These are phyloP conservation scores for Solanum pennellii DNA, from an alignment of 257 asterid genomes.

Conservation along the genomic window DNA sequence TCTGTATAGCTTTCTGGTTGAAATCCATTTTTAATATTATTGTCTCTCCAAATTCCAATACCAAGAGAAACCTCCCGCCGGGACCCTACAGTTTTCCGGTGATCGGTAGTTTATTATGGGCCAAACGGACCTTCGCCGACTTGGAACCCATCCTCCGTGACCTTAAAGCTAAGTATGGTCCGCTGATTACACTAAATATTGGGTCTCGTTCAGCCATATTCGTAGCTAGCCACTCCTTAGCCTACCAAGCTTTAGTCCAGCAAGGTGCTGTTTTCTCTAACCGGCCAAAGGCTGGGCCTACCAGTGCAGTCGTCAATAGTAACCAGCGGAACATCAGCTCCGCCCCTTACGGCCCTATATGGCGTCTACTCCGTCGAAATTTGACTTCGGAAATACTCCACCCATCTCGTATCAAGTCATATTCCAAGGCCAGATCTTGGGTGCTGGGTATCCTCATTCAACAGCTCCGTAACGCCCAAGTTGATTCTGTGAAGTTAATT, in stretches of 20 bases:
- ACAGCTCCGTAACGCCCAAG: background rate
- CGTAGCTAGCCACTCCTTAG: background rate
- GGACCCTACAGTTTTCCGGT: background rate
- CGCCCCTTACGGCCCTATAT: background rate
- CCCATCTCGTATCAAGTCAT: background rate
- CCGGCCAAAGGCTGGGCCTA: background rate
- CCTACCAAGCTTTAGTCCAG: background rate
- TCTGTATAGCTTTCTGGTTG: background rate
- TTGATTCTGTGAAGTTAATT: background rate
- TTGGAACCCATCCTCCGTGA: background rate
- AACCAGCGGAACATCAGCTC: background rate
- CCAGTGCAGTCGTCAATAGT: background rate
- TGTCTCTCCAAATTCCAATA: background rate
- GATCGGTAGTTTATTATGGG: background rate
- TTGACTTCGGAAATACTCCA: background rate
- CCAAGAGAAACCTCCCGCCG: background rate
- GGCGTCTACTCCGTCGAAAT: background rate
- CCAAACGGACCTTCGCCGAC: background rate
- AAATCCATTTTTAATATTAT: background rate
- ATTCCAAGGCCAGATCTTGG: background rate
- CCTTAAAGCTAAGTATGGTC: background rate
- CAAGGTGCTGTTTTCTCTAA: background rate
- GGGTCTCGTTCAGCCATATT: background rate
- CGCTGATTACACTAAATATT: background rate
- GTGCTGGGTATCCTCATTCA: background rate